phyloP scores from a whole-genome alignment of 371 early-diverging fungal genomes.

The Sporodiniella umbellata region DNA sequence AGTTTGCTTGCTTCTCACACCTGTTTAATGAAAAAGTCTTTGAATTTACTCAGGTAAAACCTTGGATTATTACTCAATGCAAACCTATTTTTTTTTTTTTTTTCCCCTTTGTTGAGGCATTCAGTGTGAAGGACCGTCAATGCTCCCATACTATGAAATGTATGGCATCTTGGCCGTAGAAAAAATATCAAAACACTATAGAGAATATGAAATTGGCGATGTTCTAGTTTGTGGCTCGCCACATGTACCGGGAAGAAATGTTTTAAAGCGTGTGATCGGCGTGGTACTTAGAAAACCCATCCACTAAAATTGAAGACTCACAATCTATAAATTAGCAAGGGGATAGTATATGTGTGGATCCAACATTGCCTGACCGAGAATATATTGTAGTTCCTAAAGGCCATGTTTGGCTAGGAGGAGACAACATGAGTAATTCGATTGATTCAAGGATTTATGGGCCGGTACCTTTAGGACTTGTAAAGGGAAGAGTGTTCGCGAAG shows the following conservation, averaged over 20 bases:
- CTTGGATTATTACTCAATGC: not conserved
- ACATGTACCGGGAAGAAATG: constrained; percentile 53
- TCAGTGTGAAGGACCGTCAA: constrained; percentile 82
- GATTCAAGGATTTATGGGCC: constrained; percentile 86
- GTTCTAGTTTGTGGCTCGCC: constrained; percentile 75
- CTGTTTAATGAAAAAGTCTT: constrained; percentile 61
- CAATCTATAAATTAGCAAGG: constrained; percentile 53
- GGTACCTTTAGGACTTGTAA: constrained; percentile 74
- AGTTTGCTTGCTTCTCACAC: constrained; percentile 59
- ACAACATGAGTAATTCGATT: constrained; percentile 76
- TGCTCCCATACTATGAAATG: constrained; percentile 80
- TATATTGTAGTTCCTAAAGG: constrained; percentile 63
- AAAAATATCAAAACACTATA: constrained; percentile 53
- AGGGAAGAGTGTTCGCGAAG: constrained; percentile 71
- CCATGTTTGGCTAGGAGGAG: constrained; percentile 75
- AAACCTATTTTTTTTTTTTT: not conserved
- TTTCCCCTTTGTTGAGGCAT: not conserved
- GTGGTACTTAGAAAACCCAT: constrained; percentile 48
- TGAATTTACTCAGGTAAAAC: constrained; percentile 66
- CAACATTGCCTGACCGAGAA: constrained; percentile 50
- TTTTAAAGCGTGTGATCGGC: constrained; percentile 79
- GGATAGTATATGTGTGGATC: constrained; percentile 68
- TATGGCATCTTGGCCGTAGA: constrained; percentile 67
- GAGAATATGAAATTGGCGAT: constrained; percentile 62
- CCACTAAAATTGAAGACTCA: not conserved